A percentile compares a stretch with the other conserved stretches of the same genome.
phyloP scores from a whole-genome alignment of 768 basidiomycete genomes.

The Rhodotorula kratochvilovae region DNA sequence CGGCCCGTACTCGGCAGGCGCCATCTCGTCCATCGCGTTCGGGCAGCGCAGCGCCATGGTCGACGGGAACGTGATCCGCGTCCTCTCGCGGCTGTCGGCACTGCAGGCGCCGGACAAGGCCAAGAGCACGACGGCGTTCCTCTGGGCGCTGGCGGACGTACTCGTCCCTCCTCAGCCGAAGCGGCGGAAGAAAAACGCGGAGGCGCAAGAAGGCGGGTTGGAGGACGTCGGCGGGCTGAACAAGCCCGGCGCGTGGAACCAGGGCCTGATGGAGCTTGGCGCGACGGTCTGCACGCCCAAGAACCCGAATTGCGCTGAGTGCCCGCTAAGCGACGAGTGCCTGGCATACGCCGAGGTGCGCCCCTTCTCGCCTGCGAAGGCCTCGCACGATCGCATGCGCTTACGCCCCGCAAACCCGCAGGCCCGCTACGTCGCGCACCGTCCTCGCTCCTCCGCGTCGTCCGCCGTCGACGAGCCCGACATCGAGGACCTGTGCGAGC shows the following conservation, averaged over 20 bases:
- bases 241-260: constrained; percentile 44
- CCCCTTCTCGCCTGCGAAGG: not conserved
- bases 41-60: constrained; percentile 78
- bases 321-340: constrained; percentile 69
- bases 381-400: not conserved
- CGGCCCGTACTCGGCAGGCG: constrained; percentile 46
- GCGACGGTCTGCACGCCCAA: constrained; percentile 79
- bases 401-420: not conserved
- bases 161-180: constrained; percentile 59
- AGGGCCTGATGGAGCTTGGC: constrained; percentile 90
- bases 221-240: constrained; percentile 9
- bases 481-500: constrained; percentile 69
- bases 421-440: constrained; percentile 21
- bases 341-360: constrained; percentile 56
- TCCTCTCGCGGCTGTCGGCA: constrained; percentile 56
- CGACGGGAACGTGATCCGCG: constrained; percentile 48
- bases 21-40: constrained; percentile 72
- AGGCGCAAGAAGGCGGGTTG: not conserved
- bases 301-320: constrained; percentile 66
- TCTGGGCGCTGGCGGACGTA: constrained; percentile 73
- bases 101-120: constrained; percentile 75
- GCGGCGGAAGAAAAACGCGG: not conserved
- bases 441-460: not conserved
- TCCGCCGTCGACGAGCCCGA: constrained; percentile 47
- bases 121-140: constrained; percentile 67